Percentiles rank a stretch among this genome's conserved stretches.
phyloP scores from a whole-genome alignment of 768 basidiomycete genomes.

The Tylopilus sp. region DNA sequence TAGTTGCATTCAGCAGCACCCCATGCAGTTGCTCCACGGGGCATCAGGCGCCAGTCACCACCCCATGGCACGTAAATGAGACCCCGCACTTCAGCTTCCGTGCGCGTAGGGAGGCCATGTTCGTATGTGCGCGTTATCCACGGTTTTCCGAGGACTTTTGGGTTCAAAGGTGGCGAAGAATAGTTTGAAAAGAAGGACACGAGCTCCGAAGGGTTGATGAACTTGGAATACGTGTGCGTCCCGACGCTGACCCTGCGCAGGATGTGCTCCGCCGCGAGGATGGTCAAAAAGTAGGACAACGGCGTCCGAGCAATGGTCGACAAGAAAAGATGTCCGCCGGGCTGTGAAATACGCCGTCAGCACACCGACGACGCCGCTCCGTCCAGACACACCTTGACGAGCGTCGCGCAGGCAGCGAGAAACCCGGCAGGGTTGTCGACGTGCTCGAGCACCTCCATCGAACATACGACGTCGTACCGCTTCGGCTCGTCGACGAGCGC shows the following conservation, averaged over 20 bases:
- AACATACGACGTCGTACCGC: slow-evolving; percentile 89
- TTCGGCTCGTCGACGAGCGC: slow-evolving; percentile 58
- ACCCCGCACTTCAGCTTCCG: slow-evolving; percentile 77
- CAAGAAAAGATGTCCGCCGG: slow-evolving; percentile 92
- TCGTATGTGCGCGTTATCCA: slow-evolving; percentile 60
- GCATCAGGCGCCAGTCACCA: slow-evolving; percentile 67
- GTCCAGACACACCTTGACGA: slow-evolving; percentile 70
- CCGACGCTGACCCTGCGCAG: slow-evolving; percentile 77
- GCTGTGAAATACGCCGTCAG: slow-evolving; percentile 46
- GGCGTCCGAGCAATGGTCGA: slow-evolving; percentile 91
- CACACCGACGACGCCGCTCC: not conserved
- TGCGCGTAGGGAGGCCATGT: slow-evolving; percentile 50
- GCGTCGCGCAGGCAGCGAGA: slow-evolving; percentile 72
- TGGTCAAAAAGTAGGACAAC: slow-evolving; percentile 65
- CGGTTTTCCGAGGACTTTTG: slow-evolving; percentile 27
- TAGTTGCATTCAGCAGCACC: slow-evolving; percentile 67
- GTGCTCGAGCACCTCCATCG: slow-evolving; percentile 98
- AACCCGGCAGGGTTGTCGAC: slow-evolving; percentile 90
- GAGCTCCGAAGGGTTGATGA: slow-evolving; percentile 82
- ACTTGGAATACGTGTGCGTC: slow-evolving; percentile 92
- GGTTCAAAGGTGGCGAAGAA: slow-evolving; percentile 23
- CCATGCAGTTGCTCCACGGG: slow-evolving; percentile 46
- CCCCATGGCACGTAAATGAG: slow-evolving; percentile 72
- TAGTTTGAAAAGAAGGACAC: slow-evolving; percentile 75
- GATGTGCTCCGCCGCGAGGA: slow-evolving; percentile 78